These are phyloP conservation scores for Cornus suecica DNA, from an alignment of 148 eudicot species.

Conservation along the genomic window DNA sequence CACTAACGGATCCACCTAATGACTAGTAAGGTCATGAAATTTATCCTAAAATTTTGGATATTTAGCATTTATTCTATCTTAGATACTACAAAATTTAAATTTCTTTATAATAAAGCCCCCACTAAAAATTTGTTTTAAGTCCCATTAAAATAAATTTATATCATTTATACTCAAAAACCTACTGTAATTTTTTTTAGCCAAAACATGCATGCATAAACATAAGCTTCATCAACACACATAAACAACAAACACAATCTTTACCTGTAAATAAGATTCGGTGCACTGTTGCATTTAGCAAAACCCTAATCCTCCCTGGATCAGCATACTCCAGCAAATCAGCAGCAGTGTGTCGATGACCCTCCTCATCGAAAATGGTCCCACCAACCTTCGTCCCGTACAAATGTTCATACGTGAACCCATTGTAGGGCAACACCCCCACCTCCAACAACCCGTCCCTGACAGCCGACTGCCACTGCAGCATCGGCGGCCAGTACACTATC, in stretches of 20 bases:
- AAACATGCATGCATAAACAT: too few species aligned
- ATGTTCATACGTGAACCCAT: conserved; percentile 77
- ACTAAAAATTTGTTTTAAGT: too few species aligned
- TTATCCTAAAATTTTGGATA: too few species aligned
- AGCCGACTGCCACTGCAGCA: conserved; percentile 67
- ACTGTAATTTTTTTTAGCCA: too few species aligned
- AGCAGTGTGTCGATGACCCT: conserved; percentile 80
- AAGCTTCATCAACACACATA: too few species aligned
- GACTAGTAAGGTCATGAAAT: too few species aligned
- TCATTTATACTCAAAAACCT: too few species aligned
- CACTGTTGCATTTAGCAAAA: conserved; percentile 62
- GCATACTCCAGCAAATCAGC: conserved; percentile 84
- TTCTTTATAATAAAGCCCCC: too few species aligned
- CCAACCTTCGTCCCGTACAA: conserved; percentile 71
- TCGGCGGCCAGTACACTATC: conserved; percentile 52
- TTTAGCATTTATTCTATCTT: too few species aligned
- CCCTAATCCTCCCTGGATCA: conserved; percentile 43
- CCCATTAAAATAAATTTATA: too few species aligned
- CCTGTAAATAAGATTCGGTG: conserved; percentile 59
- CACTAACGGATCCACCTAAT: too few species aligned
- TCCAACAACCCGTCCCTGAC: conserved; percentile 66
- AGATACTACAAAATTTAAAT: too few species aligned
- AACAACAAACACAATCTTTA: background rate
- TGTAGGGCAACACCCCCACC: conserved; percentile 58
- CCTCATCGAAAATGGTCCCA: conserved; percentile 69